phyloP scores from a whole-genome alignment of 2,329 filamentous ascomycete genomes.

The Periconia digitata region DNA sequence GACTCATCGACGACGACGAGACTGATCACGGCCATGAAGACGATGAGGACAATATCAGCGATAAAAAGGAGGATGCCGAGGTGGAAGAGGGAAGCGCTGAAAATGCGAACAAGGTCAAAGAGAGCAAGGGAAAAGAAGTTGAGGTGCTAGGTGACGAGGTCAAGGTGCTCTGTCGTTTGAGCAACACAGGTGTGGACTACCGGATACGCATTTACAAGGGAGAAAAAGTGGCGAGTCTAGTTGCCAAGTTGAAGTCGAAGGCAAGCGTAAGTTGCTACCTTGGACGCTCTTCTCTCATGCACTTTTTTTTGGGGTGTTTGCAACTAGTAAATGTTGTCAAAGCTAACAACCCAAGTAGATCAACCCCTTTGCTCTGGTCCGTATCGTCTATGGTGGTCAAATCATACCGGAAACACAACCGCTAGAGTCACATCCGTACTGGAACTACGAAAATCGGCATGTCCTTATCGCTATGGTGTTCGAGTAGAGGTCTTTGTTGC shows the following conservation, averaged over 20 bases:
- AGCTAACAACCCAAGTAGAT: constrained; percentile 52
- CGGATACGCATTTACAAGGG: constrained; percentile 36
- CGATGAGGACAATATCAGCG: constrained; percentile 21
- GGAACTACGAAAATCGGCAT: constrained; percentile 65
- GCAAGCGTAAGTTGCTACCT: constrained; percentile 56
- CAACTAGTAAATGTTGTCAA: not conserved
- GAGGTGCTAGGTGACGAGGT: constrained; percentile 24
- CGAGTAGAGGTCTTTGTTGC: too few species aligned
- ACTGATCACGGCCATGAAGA: constrained; percentile 16
- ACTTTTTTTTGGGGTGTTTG: not conserved
- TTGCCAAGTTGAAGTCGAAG: constrained; percentile 64
- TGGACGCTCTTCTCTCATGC: not conserved
- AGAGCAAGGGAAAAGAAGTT: constrained; percentile 15
- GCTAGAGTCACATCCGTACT: constrained; percentile 67
- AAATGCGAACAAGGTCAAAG: constrained; percentile 24
- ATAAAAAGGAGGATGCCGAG: constrained; percentile 16
- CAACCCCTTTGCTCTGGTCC: constrained; percentile 60
- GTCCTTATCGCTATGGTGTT: constrained; percentile 69
- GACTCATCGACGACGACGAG: constrained; percentile 33
- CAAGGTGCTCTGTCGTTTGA: constrained; percentile 41
- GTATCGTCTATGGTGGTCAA: constrained; percentile 79
- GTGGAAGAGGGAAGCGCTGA: constrained; percentile 25
- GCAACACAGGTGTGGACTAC: constrained; percentile 42
- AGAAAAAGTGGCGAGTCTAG: constrained; percentile 64
- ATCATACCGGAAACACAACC: constrained; percentile 70